Evolutionary conservation across 768 basidiomycete genomes (phyloP), one percentile per base, ranked within the genome.

Genomic region (Kwoniella dejecticola): DNA sequence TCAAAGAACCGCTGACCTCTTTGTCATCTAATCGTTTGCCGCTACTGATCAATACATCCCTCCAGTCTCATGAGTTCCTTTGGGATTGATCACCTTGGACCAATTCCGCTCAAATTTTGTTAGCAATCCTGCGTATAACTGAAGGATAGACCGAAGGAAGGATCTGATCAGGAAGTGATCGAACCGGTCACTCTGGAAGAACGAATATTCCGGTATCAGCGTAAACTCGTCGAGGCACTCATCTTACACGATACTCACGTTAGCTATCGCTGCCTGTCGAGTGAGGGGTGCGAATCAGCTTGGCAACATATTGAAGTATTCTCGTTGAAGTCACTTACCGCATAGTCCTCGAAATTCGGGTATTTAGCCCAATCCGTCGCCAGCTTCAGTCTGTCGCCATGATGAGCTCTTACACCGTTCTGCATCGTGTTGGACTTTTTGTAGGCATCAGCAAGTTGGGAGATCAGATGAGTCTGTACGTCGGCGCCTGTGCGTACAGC

Each of bases 21-120:
- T 7, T 36, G 33, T 36, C 7, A 15, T 36, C 7, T 36, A 7
- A 15, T 7, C 15, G 33, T 15, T 36, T 36, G 7, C 33, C 33
- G 33, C 15, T 15, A 3, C 41, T 19, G 12, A 19, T 47, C 63
- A 72, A 64, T 71, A 75, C 69, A 76, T 72, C 10, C 63, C 71
- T 6, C 66, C 70, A 10, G 50, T 30, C 10, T 49, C 48, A 27
- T 66, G 60, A 12, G 33, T 64, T 2, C 70, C 70, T 38, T 76
- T 76, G 19, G 74, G 74, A 41, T 69, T 60, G 64, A 73, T 70
- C 27, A 73, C 69, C 52, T 76, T 76, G 3, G 27, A 30, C 74
- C 74, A 76, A 42, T 76, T 76, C 23, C 60, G 53, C 60, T 73
- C 58, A 54, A 73, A 71, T 29, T 64, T 63, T 27, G 61, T 69